A percentile compares a stretch with the other conserved stretches of the same genome.
Conservation (phyloP, 352 stramenopile species). For the Pythium volutum region DNA sequence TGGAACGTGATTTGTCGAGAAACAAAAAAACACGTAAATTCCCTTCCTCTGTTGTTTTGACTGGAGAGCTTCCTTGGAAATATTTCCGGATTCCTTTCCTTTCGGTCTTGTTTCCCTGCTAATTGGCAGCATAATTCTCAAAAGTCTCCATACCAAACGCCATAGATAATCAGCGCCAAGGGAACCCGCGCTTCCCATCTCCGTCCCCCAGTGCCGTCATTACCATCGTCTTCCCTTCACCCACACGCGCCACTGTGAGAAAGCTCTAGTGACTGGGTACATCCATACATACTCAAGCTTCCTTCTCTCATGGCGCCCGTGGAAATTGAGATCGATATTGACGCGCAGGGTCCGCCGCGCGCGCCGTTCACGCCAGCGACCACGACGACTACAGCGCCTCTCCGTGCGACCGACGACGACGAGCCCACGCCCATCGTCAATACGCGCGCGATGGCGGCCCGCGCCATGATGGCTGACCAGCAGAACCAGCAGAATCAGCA, state of each 20-base stretch:
- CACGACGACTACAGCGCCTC: too few relatives aligned
- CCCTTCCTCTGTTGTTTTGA: too few relatives aligned
- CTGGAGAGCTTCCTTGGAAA: too few relatives aligned
- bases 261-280: background rate
- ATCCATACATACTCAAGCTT: background rate
- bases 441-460: conserved; percentile 6
- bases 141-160: background rate
- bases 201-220: too few relatives aligned
- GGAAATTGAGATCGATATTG: conserved; percentile 10
- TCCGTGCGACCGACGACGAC: background rate
- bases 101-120: background rate
- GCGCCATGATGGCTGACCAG: conserved; percentile 8
- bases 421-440: background rate
- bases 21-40: too few relatives aligned
- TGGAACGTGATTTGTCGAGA: too few relatives aligned
- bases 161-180: too few relatives aligned
- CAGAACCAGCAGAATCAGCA: too few relatives aligned
- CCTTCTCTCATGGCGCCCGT: background rate
- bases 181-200: background rate
- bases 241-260: too few relatives aligned
- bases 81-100: too few relatives aligned
- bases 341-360: background rate
- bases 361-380: background rate
- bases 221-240: background rate
- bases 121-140: background rate